A percentile compares a stretch with the other conserved stretches of the same genome.
These are phyloP conservation scores for Prunus campanulata DNA, from an alignment of 306 rosid species.

Conservation along the genomic window DNA sequence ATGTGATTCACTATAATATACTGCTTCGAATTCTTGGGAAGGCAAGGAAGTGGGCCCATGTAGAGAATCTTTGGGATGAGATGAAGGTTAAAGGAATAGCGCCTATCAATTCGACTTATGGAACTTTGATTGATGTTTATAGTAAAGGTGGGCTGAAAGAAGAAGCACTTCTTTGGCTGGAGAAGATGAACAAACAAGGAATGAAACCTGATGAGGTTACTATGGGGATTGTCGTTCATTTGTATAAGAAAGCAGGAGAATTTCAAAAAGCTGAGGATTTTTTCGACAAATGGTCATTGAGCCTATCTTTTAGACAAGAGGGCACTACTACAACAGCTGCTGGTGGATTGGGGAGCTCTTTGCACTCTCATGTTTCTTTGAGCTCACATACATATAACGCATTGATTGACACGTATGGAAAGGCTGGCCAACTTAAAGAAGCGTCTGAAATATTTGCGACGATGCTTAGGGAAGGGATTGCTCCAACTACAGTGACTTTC, in stretches of 20 bases:
- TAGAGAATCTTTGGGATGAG: constrained; percentile 65
- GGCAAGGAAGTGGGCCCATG: constrained; percentile 51
- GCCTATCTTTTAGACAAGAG: constrained; percentile 30
- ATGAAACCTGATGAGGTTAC: constrained; percentile 94
- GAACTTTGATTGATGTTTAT: constrained; percentile 85
- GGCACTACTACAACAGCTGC: constrained; percentile 11
- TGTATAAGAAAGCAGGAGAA: constrained; percentile 85
- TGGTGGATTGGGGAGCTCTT: constrained; percentile 15
- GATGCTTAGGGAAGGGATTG: constrained; percentile 80
- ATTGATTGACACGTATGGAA: constrained; percentile 70
- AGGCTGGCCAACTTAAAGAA: constrained; percentile 61
- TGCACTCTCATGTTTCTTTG: constrained; percentile 33
- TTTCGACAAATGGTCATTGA: constrained; percentile 67
- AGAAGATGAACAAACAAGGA: constrained; percentile 64
- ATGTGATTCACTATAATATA: constrained; percentile 81
- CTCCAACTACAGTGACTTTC: constrained; percentile 70
- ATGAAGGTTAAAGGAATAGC: constrained; percentile 56
- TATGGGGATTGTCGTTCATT: constrained; percentile 83
- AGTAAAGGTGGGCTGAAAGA: constrained; percentile 74
- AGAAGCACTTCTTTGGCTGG: constrained; percentile 77
- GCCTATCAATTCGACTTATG: constrained; percentile 75
- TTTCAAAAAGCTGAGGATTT: constrained; percentile 73
- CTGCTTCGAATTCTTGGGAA: constrained; percentile 60
- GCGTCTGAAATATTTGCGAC: constrained; percentile 56
- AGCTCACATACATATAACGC: constrained; percentile 61